Base-by-base conservation (phyloP, 768 basidiomycete genomes). In the Hortiboletus flavorubellus region DNA sequence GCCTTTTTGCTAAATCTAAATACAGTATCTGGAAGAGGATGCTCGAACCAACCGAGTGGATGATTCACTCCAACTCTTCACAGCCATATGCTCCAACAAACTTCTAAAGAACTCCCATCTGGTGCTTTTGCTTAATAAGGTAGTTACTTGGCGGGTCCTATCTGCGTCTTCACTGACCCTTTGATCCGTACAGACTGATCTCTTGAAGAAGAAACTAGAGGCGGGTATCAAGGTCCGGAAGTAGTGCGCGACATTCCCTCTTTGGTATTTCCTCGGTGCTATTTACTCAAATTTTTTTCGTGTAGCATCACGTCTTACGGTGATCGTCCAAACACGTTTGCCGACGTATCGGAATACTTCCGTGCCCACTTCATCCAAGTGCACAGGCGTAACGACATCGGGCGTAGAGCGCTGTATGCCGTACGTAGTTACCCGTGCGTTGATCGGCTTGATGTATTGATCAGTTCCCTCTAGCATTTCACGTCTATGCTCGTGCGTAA, bases 321-420 rank as follows among this genome's bases (percentile, higher is more conserved):
- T 6, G 79, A 87, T 49, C 79, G 89, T 23, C 77, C 85, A 33
- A 91, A 92, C 60, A 81, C 79, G 49, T 89, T 76, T 67, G 81
- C 86, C 61, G 79, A 80, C 18, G 90, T 86, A 15, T 79, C 89
- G 37, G 80, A 84, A 47, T 92, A 93, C 63, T 92, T 93, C 75
- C 81, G 83, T n/a, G 80, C 86, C n/a, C 91, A 92, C 68, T 93
- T 93, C 64, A 72, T 84, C 29, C 87, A 89, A 58, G 84, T 84
- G 11, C 87, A 92, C 67, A 78, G 80, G 63, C 79, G 81, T 59
- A 84, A 85, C 56, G 87, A 89, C 63, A 70, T 73, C 31, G 76
- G 78, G 16, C 76, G 77, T 53, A 78, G 89, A 42, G 78, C 78
- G 46, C 73, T 91, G 16, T 90, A 83, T 65, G 78, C 82, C 45